Conservation (phyloP, 2,329 filamentous ascomycete genomes). For the Gyromitra esculenta region DNA sequence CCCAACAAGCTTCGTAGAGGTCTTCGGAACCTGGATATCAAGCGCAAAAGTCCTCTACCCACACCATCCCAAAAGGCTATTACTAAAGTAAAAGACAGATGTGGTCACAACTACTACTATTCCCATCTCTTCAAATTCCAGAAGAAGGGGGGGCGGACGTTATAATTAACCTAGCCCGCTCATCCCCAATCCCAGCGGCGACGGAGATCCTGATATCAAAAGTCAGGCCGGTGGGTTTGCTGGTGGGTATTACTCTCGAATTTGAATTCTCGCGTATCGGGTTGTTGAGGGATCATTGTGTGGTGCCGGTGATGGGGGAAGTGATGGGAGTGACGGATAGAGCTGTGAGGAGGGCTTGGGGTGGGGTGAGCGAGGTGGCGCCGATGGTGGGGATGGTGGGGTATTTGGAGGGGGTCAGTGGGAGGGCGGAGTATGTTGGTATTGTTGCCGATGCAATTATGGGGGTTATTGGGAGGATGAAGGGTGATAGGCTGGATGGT, state of each 20-base stretch:
- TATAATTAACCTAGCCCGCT: slow-evolving; percentile 30
- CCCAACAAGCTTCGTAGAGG: slow-evolving; percentile 21
- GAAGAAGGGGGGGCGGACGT: slow-evolving; percentile 12
- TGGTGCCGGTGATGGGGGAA: background rate
- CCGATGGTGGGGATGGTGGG: slow-evolving; percentile 42
- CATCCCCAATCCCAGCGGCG: slow-evolving; percentile 20
- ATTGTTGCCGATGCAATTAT: slow-evolving; percentile 30
- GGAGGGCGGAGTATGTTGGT: slow-evolving; percentile 26
- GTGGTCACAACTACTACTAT: slow-evolving; percentile 48
- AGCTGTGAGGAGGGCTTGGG: slow-evolving; percentile 35
- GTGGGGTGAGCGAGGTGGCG: slow-evolving; percentile 10
- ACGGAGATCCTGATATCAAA: slow-evolving; percentile 32
- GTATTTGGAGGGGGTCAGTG: slow-evolving; percentile 33
- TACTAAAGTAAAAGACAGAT: slow-evolving; percentile 33
- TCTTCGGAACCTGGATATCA: slow-evolving; percentile 41
- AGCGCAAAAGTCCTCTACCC: slow-evolving; percentile 32
- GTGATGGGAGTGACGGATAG: slow-evolving; percentile 29
- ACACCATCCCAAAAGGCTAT: background rate
- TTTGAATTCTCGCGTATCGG: slow-evolving; percentile 18
- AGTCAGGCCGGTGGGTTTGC: slow-evolving; percentile 11
- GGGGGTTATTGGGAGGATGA: slow-evolving; percentile 18
- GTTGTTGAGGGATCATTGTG: background rate
- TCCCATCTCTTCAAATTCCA: slow-evolving; percentile 39
- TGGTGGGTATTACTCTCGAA: slow-evolving; percentile 28
- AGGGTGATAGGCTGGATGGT: background rate